Conservation (phyloP, 768 basidiomycete genomes). For the Pulveroboletus ravenelii region DNA sequence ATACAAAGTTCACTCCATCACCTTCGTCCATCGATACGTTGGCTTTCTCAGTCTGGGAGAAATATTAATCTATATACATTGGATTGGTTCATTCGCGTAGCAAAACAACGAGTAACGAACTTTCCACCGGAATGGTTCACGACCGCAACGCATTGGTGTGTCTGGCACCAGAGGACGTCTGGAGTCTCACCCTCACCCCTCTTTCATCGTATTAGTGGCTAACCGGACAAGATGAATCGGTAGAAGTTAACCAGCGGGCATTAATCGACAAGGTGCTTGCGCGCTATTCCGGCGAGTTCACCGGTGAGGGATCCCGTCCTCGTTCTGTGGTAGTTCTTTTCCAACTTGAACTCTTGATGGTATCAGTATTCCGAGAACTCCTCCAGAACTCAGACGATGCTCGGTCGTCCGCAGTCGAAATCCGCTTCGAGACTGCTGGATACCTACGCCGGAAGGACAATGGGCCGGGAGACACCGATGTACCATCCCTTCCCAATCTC, state of each 20-base stretch:
- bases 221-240: slow-evolving; percentile 70
- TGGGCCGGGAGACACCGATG: slow-evolving; percentile 5
- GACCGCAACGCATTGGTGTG: slow-evolving; percentile 31
- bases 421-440: slow-evolving; percentile 67
- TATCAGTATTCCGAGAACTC: slow-evolving; percentile 69
- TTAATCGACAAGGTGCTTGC: slow-evolving; percentile 96
- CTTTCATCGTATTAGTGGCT: slow-evolving; percentile 36
- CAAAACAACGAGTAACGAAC: neutral
- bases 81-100: neutral
- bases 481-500: slow-evolving; percentile 50
- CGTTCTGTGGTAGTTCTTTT: neutral
- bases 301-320: slow-evolving; percentile 37
- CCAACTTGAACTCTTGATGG: neutral
- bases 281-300: slow-evolving; percentile 92
- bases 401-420: slow-evolving; percentile 68
- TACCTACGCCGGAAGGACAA: slow-evolving; percentile 32
- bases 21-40: neutral
- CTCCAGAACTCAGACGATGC: slow-evolving; percentile 97
- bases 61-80: neutral
- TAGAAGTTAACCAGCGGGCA: slow-evolving; percentile 94
- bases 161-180: neutral
- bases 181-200: neutral
- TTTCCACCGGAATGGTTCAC: slow-evolving; percentile 16
- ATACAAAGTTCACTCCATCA: no score
- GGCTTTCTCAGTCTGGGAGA: neutral